Conservation (phyloP, 768 basidiomycete genomes). For the Pluteus cervinus region DNA sequence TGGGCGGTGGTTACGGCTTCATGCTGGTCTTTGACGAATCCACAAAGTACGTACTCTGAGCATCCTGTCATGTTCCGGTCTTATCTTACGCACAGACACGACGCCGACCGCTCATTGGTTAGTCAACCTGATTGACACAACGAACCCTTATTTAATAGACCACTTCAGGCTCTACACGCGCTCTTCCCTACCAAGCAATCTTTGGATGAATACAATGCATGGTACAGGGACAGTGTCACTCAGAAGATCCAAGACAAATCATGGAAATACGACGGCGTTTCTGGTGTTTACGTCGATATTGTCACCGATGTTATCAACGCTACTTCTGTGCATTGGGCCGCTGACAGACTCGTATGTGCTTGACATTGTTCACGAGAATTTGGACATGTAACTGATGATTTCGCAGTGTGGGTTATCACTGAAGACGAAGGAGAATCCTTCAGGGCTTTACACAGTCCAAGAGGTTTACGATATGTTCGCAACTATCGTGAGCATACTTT, state of each 20-base stretch:
- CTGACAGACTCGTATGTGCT: slow-evolving; percentile 6
- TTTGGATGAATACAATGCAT: slow-evolving; percentile 19
- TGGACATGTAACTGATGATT: not conserved
- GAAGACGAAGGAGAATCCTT: slow-evolving; percentile 39
- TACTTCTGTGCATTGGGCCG: slow-evolving; percentile 23
- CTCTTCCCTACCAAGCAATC: slow-evolving; percentile 30
- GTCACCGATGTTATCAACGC: slow-evolving; percentile 44
- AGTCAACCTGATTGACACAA: too few relatives aligned
- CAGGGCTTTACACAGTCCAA: slow-evolving; percentile 37
- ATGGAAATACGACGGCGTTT: slow-evolving; percentile 25
- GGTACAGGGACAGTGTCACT: slow-evolving; percentile 21
- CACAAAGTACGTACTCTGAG: slow-evolving; percentile 22
- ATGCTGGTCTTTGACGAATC: slow-evolving; percentile 33
- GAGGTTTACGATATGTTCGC: slow-evolving; percentile 41
- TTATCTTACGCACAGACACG: too few relatives aligned
- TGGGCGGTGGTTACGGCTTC: slow-evolving; percentile 32
- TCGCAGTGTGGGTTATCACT: slow-evolving; percentile 40
- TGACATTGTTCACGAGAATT: not conserved
- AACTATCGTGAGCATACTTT: slow-evolving; percentile 20
- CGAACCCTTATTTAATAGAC: too few relatives aligned
- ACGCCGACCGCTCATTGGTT: too few relatives aligned
- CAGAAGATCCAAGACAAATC: slow-evolving; percentile 26
- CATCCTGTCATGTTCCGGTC: too few relatives aligned
- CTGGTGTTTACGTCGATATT: slow-evolving; percentile 37
- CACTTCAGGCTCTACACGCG: slow-evolving; percentile 22